phyloP scores from a whole-genome alignment of 768 basidiomycete genomes.

The Cantharellus anzutake region DNA sequence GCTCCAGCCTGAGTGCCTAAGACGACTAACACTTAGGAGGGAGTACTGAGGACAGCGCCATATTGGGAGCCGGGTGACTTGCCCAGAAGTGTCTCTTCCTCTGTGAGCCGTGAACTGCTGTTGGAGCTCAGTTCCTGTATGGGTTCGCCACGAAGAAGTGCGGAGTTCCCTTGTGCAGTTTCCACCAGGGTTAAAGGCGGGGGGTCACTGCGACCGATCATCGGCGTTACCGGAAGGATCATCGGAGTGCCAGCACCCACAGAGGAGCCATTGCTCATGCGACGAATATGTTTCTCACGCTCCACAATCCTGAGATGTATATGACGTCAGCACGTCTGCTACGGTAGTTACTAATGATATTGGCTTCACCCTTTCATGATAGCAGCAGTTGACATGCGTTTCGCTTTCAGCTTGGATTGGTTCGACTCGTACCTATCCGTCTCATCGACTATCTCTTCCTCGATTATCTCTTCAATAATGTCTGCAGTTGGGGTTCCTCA shows the following conservation, averaged over 20 bases:
- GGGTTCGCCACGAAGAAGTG: neutral
- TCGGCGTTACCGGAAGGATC: neutral
- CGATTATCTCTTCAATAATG: conserved; percentile 62
- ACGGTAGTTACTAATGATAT: neutral
- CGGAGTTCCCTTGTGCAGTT: neutral
- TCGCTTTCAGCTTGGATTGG: conserved; percentile 54
- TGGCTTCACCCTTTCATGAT: conserved; percentile 31
- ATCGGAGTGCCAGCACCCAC: neutral
- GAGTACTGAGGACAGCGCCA: too few species aligned
- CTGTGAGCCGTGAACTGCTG: too few species aligned
- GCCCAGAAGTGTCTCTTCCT: too few species aligned
- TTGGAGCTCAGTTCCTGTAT: neutral
- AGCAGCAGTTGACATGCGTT: conserved; percentile 47
- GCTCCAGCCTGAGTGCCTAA: too few species aligned
- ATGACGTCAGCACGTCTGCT: too few species aligned
- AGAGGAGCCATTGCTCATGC: neutral
- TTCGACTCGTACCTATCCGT: conserved; percentile 85
- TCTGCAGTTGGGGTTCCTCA: neutral
- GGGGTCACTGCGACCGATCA: neutral
- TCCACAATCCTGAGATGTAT: neutral
- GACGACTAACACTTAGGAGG: too few species aligned
- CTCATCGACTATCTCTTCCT: conserved; percentile 91
- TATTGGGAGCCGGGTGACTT: too few species aligned
- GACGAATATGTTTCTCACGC: neutral
- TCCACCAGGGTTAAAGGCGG: neutral